Conservation (phyloP, 306 rosid species). For the Dryas alaskensis region DNA sequence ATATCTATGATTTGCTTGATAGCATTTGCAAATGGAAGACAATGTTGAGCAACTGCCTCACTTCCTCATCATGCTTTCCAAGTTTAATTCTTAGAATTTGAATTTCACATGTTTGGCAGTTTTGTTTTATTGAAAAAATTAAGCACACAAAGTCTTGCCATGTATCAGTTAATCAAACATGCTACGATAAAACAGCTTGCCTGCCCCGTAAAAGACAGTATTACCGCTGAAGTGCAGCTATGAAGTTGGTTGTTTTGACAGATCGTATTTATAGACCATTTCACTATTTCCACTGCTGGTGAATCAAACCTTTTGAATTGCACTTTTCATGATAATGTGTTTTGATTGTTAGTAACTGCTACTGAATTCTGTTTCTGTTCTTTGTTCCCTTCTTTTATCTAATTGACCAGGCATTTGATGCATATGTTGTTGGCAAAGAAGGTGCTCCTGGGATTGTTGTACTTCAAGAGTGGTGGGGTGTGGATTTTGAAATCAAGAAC, state of each 20-base stretch:
- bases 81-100: background rate
- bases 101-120: background rate
- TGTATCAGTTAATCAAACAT: no score
- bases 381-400: background rate
- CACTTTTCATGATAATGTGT: no score
- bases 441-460: constrained; percentile 89
- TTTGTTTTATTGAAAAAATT: background rate
- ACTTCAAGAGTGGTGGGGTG: constrained; percentile 96
- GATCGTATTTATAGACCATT: constrained; percentile 4
- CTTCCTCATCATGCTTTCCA: background rate
- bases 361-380: constrained; percentile 16
- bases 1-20: background rate
- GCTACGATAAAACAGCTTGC: no score
- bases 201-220: background rate
- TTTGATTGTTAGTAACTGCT: constrained; percentile 1
- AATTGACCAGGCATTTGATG: constrained; percentile 65
- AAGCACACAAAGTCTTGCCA: background rate
- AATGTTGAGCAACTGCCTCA: background rate
- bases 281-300: no score
- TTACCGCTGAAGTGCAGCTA: background rate
- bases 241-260: constrained; percentile 11
- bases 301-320: no score
- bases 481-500: constrained; percentile 76
- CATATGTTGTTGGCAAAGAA: constrained; percentile 75
- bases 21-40: background rate